A percentile compares a stretch with the other conserved stretches of the same genome.
phyloP scores from a whole-genome alignment of 2,329 filamentous ascomycete species.

The Volutella citrinella region DNA sequence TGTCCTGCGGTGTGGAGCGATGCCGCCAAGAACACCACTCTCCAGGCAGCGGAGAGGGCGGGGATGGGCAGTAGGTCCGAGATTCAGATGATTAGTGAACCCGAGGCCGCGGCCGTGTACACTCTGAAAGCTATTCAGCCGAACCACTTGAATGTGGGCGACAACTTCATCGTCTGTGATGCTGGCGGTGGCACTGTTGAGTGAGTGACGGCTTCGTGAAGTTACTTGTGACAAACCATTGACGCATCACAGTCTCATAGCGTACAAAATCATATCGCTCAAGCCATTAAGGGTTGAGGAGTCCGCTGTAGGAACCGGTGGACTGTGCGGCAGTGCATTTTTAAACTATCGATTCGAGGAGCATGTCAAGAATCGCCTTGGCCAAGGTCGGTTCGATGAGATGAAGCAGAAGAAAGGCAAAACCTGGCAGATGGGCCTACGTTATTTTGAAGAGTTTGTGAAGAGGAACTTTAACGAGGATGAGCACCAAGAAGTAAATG shows the following conservation, averaged over 20 bases:
- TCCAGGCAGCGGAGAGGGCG: constrained; percentile 73
- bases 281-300: constrained; percentile 72
- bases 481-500: constrained; percentile 72
- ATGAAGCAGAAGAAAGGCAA: constrained; percentile 77
- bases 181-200: constrained; percentile 67
- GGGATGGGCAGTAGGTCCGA: constrained; percentile 71
- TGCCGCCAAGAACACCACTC: constrained; percentile 77
- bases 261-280: constrained; percentile 75
- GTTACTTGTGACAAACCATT: too few species aligned
- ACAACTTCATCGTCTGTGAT: constrained; percentile 63
- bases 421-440: constrained; percentile 75
- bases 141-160: constrained; percentile 67
- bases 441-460: constrained; percentile 81
- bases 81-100: constrained; percentile 78
- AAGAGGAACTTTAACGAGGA: constrained; percentile 82
- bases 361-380: constrained; percentile 66
- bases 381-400: constrained; percentile 63
- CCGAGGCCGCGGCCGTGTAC: constrained; percentile 76
- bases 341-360: constrained; percentile 80
- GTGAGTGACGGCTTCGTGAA: too few species aligned
- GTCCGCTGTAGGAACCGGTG: constrained; percentile 75
- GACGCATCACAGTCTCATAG: constrained; percentile 56
- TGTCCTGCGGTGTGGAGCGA: constrained; percentile 85
- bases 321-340: constrained; percentile 74
- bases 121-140: constrained; percentile 77